Conservation (phyloP, 768 basidiomycete genomes). For the Hygrocybe punicea region DNA sequence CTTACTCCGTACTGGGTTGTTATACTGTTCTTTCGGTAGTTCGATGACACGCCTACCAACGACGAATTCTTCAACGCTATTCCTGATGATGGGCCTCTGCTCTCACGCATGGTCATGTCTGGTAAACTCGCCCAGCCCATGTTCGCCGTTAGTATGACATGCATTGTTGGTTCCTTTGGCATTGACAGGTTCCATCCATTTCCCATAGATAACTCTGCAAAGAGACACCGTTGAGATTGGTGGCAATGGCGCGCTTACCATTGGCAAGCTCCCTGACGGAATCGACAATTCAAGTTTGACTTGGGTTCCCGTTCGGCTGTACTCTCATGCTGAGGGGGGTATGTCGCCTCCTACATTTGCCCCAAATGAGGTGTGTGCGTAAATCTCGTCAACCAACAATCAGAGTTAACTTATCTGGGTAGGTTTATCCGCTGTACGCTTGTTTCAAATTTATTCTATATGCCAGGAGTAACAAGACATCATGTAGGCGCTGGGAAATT, state of each 20-base stretch:
- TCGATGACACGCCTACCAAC: conserved; percentile 20
- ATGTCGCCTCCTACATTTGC: conserved; percentile 51
- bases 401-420: conserved; percentile 17
- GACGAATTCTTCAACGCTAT: conserved; percentile 39
- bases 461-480: background rate
- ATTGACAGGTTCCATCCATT: background rate
- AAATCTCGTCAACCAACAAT: background rate
- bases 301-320: conserved; percentile 65
- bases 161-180: background rate
- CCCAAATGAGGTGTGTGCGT: conserved; percentile 53
- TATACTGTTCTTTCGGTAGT: conserved; percentile 9
- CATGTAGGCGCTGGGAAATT: conserved; percentile 57
- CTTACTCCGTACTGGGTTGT: background rate
- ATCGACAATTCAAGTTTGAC: conserved; percentile 55
- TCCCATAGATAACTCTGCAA: conserved; percentile 47
- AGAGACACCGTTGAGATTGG: conserved; percentile 57
- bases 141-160: conserved; percentile 42
- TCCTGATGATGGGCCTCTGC: conserved; percentile 42
- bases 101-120: conserved; percentile 46
- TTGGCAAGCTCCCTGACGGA: conserved; percentile 58
- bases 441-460: background rate
- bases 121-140: conserved; percentile 44
- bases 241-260: conserved; percentile 55
- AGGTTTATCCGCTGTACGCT: conserved; percentile 41
- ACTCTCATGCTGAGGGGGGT: conserved; percentile 53